phyloP scores from a whole-genome alignment of 306 rosid genomes.

The Gynostemma pentaphyllum region DNA sequence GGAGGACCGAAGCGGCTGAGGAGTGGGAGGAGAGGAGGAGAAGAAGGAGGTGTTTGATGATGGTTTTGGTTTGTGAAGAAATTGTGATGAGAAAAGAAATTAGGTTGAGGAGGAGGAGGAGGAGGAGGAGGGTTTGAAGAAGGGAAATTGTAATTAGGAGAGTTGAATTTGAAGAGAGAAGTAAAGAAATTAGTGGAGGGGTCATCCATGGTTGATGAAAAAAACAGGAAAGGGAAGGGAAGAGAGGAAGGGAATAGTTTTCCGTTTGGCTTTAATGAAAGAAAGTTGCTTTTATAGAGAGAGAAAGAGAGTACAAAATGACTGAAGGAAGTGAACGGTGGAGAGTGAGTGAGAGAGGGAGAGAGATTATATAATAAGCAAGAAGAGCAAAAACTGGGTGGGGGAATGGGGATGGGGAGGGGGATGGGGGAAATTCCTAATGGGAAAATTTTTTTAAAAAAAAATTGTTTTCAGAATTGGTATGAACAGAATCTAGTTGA shows the following conservation, averaged over 20 bases:
- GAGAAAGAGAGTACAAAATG: conserved; percentile 68
- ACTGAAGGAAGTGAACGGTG: conserved; percentile 79
- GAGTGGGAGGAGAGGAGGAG: conserved; percentile 83
- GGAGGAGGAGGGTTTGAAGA: conserved; percentile 14
- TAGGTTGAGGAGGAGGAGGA: no score
- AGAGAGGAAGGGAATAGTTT: background rate
- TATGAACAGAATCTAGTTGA: background rate
- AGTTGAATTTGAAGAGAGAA: conserved; percentile 16
- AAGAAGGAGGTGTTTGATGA: conserved; percentile 28
- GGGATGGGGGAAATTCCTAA: background rate
- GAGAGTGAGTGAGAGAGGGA: conserved; percentile 23
- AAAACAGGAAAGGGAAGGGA: background rate
- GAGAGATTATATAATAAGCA: background rate
- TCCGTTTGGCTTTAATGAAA: conserved; percentile 20
- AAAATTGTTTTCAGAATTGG: background rate
- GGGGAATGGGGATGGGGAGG: background rate
- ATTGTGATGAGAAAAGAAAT: no score
- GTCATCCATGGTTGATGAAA: conserved; percentile 32
- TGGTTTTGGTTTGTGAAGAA: background rate
- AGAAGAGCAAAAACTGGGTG: background rate
- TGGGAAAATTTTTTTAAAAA: background rate
- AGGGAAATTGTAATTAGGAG: conserved; percentile 19
- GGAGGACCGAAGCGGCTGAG: conserved; percentile 46
- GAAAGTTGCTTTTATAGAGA: conserved; percentile 23
- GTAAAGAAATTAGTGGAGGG: conserved; percentile 20